Conservation (phyloP, 345 rosid genomes). For the Boechera divaricarpa region DNA sequence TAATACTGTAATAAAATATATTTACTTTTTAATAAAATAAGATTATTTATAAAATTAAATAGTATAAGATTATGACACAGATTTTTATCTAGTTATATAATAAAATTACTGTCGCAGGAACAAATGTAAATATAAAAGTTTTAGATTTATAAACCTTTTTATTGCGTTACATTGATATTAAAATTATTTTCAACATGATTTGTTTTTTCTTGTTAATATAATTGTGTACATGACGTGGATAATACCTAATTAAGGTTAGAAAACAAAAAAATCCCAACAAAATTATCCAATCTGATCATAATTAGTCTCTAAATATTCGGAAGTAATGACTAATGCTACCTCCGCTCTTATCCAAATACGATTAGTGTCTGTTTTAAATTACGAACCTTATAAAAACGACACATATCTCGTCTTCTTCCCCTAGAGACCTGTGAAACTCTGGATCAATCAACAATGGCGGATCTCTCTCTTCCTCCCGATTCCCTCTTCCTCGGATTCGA, state of each 20-base stretch:
- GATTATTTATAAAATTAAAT: no score
- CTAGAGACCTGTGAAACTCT: neutral
- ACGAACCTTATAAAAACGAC: neutral
- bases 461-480: constrained; percentile 63
- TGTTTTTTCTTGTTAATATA: no score
- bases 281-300: neutral
- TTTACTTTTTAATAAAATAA: no score
- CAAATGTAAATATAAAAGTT: no score
- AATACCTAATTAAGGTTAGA: neutral
- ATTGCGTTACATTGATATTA: no score
- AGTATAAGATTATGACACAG: no score
- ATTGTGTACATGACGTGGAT: no score
- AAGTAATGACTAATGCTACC: neutral
- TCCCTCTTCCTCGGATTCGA: constrained; percentile 91
- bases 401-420: neutral
- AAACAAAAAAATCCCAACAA: neutral
- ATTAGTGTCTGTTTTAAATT: neutral
- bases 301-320: neutral
- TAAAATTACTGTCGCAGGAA: no score
- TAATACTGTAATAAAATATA: no score
- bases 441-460: constrained; percentile 51
- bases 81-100: no score
- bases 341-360: neutral
- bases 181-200: no score
- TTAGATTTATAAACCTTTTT: no score